Conservation (phyloP, 2,329 filamentous ascomycete genomes). For the Ophiostoma triangulosporum region DNA sequence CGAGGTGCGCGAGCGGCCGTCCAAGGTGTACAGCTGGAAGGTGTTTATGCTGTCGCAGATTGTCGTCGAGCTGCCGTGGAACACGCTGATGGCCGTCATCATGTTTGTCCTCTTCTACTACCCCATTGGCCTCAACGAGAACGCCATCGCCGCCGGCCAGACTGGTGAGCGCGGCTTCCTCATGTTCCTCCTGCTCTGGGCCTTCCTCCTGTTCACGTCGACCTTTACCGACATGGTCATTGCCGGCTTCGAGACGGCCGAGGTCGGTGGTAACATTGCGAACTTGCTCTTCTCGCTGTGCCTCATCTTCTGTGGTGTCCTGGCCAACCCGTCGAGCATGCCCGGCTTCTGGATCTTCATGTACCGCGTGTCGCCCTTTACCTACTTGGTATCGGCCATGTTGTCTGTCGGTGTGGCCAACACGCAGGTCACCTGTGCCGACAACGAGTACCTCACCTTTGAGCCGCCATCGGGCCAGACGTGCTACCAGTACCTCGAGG, state of each 20-base stretch:
- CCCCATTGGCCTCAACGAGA: conserved; percentile 62
- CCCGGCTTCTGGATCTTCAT: conserved; percentile 72
- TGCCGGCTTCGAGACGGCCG: conserved; percentile 52
- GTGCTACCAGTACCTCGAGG: conserved; percentile 44
- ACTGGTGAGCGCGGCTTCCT: conserved; percentile 58
- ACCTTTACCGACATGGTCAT: conserved; percentile 65
- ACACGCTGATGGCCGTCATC: conserved; percentile 56
- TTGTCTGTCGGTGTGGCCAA: conserved; percentile 57
- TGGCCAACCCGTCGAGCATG: conserved; percentile 43
- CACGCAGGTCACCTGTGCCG: conserved; percentile 49
- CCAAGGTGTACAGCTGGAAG: conserved; percentile 75
- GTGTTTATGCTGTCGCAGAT: conserved; percentile 76
- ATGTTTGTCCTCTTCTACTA: conserved; percentile 68
- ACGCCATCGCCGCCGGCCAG: conserved; percentile 48
- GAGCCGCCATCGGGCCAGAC: conserved; percentile 42
- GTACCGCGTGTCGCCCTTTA: conserved; percentile 72
- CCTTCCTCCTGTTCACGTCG: conserved; percentile 57
- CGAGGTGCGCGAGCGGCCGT: conserved; percentile 72
- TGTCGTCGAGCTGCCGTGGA: conserved; percentile 75
- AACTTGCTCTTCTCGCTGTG: conserved; percentile 45
- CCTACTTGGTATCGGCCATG: conserved; percentile 65
- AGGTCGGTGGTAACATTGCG: conserved; percentile 52
- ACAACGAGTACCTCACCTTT: conserved; percentile 58
- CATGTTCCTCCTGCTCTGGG: conserved; percentile 71
- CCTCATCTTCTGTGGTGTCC: conserved; percentile 47